Conservation (phyloP, 768 basidiomycete genomes). For the Cystobasidiopsis lactophilus region DNA sequence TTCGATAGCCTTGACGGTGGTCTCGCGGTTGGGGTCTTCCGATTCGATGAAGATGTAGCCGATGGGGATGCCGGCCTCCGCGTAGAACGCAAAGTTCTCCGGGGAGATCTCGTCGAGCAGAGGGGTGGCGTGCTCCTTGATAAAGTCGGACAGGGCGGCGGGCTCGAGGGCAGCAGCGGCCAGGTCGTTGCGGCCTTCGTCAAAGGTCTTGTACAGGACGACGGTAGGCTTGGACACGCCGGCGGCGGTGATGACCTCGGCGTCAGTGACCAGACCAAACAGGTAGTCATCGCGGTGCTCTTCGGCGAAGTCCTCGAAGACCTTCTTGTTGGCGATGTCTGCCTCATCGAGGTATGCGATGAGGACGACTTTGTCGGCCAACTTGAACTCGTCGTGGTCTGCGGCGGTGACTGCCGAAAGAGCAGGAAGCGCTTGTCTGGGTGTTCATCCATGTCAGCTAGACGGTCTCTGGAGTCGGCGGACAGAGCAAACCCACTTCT, state of each 20-base stretch:
- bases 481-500: slow-evolving; percentile 41
- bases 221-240: slow-evolving; percentile 61
- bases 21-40: slow-evolving; percentile 37
- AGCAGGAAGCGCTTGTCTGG: slow-evolving; percentile 76
- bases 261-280: slow-evolving; percentile 64
- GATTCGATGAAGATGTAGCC: slow-evolving; percentile 91
- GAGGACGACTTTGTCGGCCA: slow-evolving; percentile 70
- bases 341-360: slow-evolving; percentile 61
- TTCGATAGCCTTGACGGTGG: slow-evolving; percentile 42
- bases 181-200: slow-evolving; percentile 41
- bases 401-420: slow-evolving; percentile 55
- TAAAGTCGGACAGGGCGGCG: slow-evolving; percentile 16
- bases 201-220: slow-evolving; percentile 77
- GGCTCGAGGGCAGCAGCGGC: slow-evolving; percentile 13
- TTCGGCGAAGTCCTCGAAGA: slow-evolving; percentile 61
- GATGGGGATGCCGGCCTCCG: slow-evolving; percentile 57
- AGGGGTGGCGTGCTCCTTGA: slow-evolving; percentile 55
- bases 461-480: slow-evolving; percentile 4
- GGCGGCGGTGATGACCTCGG: slow-evolving; percentile 38
- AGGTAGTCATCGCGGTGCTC: slow-evolving; percentile 79
- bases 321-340: slow-evolving; percentile 26
- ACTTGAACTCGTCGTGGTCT: slow-evolving; percentile 65
- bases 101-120: slow-evolving; percentile 76
- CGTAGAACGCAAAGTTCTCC: slow-evolving; percentile 79
- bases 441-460: background rate